These are phyloP conservation scores for Aspergillus phoenicis DNA, from an alignment of 2,329 filamentous ascomycete genomes.

Conservation along the genomic window DNA sequence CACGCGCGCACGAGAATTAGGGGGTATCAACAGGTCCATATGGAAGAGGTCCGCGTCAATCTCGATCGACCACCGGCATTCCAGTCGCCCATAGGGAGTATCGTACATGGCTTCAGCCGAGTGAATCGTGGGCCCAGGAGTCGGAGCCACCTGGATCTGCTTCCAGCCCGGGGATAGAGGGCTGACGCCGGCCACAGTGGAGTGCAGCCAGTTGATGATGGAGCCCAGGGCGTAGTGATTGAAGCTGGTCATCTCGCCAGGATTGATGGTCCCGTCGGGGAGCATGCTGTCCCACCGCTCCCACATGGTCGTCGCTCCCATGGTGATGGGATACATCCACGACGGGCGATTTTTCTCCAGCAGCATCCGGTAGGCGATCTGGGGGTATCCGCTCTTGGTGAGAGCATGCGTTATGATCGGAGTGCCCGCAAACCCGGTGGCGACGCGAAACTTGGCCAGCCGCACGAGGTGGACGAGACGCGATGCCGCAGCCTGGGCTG, in stretches of 20 bases:
- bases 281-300: conserved; percentile 49
- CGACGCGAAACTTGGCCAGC: conserved; percentile 34
- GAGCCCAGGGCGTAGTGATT: conserved; percentile 49
- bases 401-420: conserved; percentile 34
- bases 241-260: conserved; percentile 47
- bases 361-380: conserved; percentile 45
- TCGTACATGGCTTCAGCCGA: too few species aligned
- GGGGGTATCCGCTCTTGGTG: conserved; percentile 22
- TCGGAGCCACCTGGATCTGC: conserved; percentile 29
- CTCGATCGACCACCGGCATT: too few species aligned
- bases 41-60: too few species aligned
- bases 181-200: conserved; percentile 27
- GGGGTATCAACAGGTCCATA: too few species aligned
- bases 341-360: conserved; percentile 37
- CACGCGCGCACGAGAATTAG: too few species aligned
- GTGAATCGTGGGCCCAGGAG: conserved; percentile 25
- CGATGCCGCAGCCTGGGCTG: conserved; percentile 3
- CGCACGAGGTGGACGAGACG: conserved; percentile 25
- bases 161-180: conserved; percentile 37
- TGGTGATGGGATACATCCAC: conserved; percentile 45
- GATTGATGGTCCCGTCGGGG: conserved; percentile 42
- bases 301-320: conserved; percentile 49
- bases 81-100: too few species aligned
- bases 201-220: conserved; percentile 45
- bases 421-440: conserved; percentile 42